Evolutionary conservation across 2,329 filamentous ascomycete genomes (phyloP).

Genomic region (Apiospora pterosperma): DNA sequence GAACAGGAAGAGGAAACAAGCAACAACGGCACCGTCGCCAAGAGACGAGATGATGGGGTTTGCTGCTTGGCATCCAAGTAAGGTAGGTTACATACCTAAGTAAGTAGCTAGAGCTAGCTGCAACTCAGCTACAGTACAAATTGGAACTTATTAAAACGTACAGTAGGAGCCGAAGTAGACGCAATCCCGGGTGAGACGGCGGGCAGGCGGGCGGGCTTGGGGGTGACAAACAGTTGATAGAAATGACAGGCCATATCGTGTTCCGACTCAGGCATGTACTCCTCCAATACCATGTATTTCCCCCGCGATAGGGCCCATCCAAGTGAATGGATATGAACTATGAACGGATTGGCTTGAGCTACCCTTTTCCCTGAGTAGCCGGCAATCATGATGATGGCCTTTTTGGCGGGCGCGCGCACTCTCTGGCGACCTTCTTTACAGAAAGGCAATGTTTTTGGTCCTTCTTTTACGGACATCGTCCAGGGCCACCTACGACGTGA

Average conservation of each 20-base stretch:
- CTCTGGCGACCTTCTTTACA: neutral
- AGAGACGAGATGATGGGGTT: neutral
- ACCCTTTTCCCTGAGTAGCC: too few relatives aligned
- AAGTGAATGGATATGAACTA: neutral
- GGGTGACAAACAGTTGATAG: slow-evolving; percentile 2
- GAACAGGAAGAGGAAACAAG: neutral
- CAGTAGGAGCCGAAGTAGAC: slow-evolving; percentile 2
- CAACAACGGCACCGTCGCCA: neutral
- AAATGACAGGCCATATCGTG: neutral
- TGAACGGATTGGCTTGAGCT: too few relatives aligned
- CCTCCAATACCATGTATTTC: neutral
- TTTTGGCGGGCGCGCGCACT: neutral
- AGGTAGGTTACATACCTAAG: slow-evolving; percentile 2
- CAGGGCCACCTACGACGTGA: neutral
- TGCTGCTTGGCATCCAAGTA: neutral
- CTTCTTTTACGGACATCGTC: neutral
- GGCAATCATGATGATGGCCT: too few relatives aligned
- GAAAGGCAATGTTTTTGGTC: neutral
- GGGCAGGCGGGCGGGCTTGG: neutral
- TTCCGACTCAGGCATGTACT: neutral
- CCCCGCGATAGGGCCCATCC: neutral
- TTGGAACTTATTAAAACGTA: neutral
- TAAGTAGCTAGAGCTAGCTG: neutral
- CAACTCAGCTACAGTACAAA: slow-evolving; percentile 1
- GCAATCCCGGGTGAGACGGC: slow-evolving; percentile 1